Evolutionary conservation across 805 yeast species (phyloP).

Genomic region (Myxozyma melibiosi): DNA sequence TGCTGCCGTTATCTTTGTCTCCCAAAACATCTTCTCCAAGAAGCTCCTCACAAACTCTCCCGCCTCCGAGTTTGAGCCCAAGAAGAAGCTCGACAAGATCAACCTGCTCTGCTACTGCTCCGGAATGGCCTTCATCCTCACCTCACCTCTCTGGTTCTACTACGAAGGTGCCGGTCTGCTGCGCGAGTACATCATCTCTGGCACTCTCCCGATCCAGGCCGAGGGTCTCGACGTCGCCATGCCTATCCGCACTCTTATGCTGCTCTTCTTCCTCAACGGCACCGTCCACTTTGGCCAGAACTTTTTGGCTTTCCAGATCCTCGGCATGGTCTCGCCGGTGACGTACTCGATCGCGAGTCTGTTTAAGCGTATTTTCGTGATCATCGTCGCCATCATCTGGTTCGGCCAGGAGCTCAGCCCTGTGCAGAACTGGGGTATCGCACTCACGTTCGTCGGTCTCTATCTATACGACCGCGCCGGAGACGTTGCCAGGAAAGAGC

Average conservation of each 20-base stretch:
- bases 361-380: slow-evolving; percentile 85
- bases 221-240: slow-evolving; percentile 40
- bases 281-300: slow-evolving; percentile 78
- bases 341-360: slow-evolving; percentile 84
- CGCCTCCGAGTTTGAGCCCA: slow-evolving; percentile 31
- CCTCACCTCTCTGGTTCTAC: slow-evolving; percentile 71
- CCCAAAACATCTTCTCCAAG: slow-evolving; percentile 85
- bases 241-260: slow-evolving; percentile 41
- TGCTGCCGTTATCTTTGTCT: slow-evolving; percentile 75
- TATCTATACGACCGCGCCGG: slow-evolving; percentile 49
- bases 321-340: slow-evolving; percentile 80
- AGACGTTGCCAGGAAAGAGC: slow-evolving; percentile 37
- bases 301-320: slow-evolving; percentile 73
- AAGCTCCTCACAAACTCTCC: slow-evolving; percentile 60
- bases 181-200: slow-evolving; percentile 26
- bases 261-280: slow-evolving; percentile 64
- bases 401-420: slow-evolving; percentile 50
- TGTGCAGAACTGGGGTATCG: slow-evolving; percentile 48
- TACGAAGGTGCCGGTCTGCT: slow-evolving; percentile 53
- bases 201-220: slow-evolving; percentile 29
- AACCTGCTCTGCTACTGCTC: slow-evolving; percentile 83
- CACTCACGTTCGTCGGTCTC: slow-evolving; percentile 44
- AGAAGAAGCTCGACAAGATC: slow-evolving; percentile 70
- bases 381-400: slow-evolving; percentile 72
- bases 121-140: slow-evolving; percentile 65